Percentiles rank a stretch among this genome's conserved stretches.
Evolutionary conservation across 2,329 filamentous ascomycete species (phyloP).

Genomic region (Escovopsis weberi): DNA sequence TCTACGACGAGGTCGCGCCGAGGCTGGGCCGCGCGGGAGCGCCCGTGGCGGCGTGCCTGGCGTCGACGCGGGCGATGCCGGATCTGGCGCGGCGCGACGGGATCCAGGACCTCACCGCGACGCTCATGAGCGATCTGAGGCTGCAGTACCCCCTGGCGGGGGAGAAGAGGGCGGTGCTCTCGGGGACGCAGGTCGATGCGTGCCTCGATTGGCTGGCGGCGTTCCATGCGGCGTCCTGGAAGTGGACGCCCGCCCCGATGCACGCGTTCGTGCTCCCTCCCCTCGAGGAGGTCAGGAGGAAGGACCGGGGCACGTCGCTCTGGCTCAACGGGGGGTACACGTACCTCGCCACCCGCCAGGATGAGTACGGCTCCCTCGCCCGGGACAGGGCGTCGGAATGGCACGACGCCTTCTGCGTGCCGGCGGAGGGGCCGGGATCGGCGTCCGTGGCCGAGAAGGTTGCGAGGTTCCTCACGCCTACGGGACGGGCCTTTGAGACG

Average conservation of each 20-base stretch:
- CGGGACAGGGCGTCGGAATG: slow-evolving; percentile 38
- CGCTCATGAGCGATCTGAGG: slow-evolving; percentile 42
- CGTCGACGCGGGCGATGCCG: slow-evolving; percentile 22
- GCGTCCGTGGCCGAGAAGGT: slow-evolving; percentile 36
- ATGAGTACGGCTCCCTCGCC: slow-evolving; percentile 36
- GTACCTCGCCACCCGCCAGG: slow-evolving; percentile 47
- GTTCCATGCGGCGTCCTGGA: slow-evolving; percentile 45
- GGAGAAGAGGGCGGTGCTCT: slow-evolving; percentile 35
- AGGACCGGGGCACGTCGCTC: slow-evolving; percentile 15
- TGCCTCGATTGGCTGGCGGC: slow-evolving; percentile 47
- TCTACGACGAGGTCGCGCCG: slow-evolving; percentile 44
- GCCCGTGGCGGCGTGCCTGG: slow-evolving; percentile 33
- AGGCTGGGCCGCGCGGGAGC: slow-evolving; percentile 26
- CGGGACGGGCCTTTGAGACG: slow-evolving; percentile 32
- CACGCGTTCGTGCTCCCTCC: slow-evolving; percentile 36
- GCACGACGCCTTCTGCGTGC: slow-evolving; percentile 32
- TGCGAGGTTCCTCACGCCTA: slow-evolving; percentile 34
- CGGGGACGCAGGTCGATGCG: slow-evolving; percentile 30
- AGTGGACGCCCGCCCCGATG: slow-evolving; percentile 14
- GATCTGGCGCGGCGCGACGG: slow-evolving; percentile 13
- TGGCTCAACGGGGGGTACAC: slow-evolving; percentile 59
- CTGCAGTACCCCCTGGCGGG: slow-evolving; percentile 39
- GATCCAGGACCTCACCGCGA: slow-evolving; percentile 31
- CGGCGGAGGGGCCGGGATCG: slow-evolving; percentile 8
- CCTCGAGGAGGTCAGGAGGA: slow-evolving; percentile 32